These are phyloP conservation scores for Fusarium compactum DNA, from an alignment of 2,329 filamentous ascomycete genomes.

Conservation along the genomic window DNA sequence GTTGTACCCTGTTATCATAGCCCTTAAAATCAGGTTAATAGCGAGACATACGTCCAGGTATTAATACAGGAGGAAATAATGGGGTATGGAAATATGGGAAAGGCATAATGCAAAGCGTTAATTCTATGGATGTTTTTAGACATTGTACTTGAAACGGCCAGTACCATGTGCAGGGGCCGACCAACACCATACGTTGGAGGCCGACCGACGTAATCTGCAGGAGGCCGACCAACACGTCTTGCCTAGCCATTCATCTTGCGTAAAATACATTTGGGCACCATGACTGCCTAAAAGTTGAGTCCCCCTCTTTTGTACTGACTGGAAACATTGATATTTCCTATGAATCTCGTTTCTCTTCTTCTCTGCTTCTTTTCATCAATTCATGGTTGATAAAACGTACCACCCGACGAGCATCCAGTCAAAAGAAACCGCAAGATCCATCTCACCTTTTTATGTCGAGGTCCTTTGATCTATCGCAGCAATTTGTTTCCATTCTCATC, in stretches of 20 bases:
- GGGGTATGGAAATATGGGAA: neutral
- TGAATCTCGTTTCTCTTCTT: neutral
- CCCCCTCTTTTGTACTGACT: neutral
- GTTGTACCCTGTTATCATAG: neutral
- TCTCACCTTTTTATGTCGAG: neutral
- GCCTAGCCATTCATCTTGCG: neutral
- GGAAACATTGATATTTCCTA: neutral
- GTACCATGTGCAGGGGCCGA: neutral
- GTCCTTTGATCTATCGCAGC: neutral
- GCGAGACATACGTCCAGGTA: neutral
- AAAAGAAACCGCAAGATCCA: neutral
- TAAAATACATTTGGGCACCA: neutral
- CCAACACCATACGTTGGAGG: neutral
- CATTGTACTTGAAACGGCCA: neutral
- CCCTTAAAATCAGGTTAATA: neutral
- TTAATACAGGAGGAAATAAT: neutral
- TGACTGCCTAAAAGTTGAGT: neutral
- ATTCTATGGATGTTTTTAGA: neutral
- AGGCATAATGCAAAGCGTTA: too few species aligned
- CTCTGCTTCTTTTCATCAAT: neutral
- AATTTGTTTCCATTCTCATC: neutral
- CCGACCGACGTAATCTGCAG: neutral
- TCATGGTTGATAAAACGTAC: neutral
- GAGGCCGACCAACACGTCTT: neutral
- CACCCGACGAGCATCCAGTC: neutral